Evolutionary conservation across 768 basidiomycete species (phyloP).

Genomic region (Leccinum truebloodii): DNA sequence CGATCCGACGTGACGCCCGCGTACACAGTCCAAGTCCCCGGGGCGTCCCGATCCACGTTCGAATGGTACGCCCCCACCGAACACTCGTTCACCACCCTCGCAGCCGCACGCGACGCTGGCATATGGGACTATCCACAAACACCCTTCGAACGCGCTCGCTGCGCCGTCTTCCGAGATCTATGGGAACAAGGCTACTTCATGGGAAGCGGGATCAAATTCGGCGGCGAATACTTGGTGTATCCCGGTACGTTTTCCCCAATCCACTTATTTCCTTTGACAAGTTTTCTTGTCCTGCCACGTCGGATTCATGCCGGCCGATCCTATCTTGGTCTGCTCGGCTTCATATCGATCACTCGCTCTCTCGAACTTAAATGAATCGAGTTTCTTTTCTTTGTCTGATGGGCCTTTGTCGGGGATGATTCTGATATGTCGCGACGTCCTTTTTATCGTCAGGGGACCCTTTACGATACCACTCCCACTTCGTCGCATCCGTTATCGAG

Average conservation of each 20-base stretch:
- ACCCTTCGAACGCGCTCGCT: slow-evolving; percentile 68
- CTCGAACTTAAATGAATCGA: neutral
- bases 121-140: slow-evolving; percentile 78
- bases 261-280: neutral
- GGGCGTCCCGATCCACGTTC: slow-evolving; percentile 53
- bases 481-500: slow-evolving; percentile 79
- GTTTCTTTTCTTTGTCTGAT: neutral
- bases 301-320: neutral
- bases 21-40: slow-evolving; percentile 67
- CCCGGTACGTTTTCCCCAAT: slow-evolving; percentile 60
- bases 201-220: slow-evolving; percentile 91
- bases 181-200: slow-evolving; percentile 86
- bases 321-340: neutral
- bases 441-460: slow-evolving; percentile 69
- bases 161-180: slow-evolving; percentile 75
- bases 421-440: slow-evolving; percentile 7
- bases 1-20: neutral
- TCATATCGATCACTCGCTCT: neutral
- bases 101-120: slow-evolving; percentile 61
- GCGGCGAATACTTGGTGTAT: slow-evolving; percentile 95
- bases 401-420: slow-evolving; percentile 4
- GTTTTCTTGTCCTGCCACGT: neutral
- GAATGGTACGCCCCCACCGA: slow-evolving; percentile 64
- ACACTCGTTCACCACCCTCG: slow-evolving; percentile 54
- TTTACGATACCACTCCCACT: slow-evolving; percentile 95